A percentile compares a stretch with the other conserved stretches of the same genome.
phyloP scores from a whole-genome alignment of 371 early-diverging fungal genomes.

The Syncephalastrum racemosum region DNA sequence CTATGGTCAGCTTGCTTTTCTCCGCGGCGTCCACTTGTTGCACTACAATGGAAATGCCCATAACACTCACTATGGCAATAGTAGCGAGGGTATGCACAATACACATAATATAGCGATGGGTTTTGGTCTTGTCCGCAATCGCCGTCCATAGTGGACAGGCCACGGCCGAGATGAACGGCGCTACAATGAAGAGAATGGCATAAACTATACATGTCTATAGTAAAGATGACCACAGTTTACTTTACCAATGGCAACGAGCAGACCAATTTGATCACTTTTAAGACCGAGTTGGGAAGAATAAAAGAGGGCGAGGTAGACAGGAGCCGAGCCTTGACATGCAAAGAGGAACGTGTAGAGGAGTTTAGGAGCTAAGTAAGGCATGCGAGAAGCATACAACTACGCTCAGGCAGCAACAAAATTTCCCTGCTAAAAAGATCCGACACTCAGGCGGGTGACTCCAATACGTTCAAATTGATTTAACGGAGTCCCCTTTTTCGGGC shows the following conservation, averaged over 20 bases:
- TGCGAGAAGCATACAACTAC: conserved; percentile 13
- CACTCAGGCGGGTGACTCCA: too few species aligned
- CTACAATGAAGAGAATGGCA: conserved; percentile 18
- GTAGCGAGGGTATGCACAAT: conserved; percentile 52
- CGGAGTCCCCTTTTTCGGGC: too few species aligned
- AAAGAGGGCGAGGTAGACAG: conserved; percentile 49
- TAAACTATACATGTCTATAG: neutral
- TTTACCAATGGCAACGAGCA: conserved; percentile 53
- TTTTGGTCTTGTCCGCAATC: conserved; percentile 50
- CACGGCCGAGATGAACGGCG: conserved; percentile 53
- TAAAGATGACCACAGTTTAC: neutral
- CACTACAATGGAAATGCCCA: conserved; percentile 48
- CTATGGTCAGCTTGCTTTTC: conserved; percentile 30
- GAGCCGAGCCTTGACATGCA: conserved; percentile 55
- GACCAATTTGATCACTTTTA: conserved; percentile 51
- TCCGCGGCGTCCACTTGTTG: conserved; percentile 28
- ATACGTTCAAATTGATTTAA: too few species aligned
- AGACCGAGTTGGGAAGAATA: conserved; percentile 48
- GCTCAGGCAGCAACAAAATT: conserved; percentile 3
- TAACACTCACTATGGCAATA: conserved; percentile 51
- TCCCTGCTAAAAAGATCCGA: too few species aligned
- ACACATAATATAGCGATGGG: conserved; percentile 53
- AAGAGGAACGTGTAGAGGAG: conserved; percentile 50
- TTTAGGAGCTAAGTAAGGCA: conserved; percentile 55
- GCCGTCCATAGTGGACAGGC: conserved; percentile 56